phyloP scores from a whole-genome alignment of 2,329 filamentous ascomycete genomes.

The Xylaria digitata region DNA sequence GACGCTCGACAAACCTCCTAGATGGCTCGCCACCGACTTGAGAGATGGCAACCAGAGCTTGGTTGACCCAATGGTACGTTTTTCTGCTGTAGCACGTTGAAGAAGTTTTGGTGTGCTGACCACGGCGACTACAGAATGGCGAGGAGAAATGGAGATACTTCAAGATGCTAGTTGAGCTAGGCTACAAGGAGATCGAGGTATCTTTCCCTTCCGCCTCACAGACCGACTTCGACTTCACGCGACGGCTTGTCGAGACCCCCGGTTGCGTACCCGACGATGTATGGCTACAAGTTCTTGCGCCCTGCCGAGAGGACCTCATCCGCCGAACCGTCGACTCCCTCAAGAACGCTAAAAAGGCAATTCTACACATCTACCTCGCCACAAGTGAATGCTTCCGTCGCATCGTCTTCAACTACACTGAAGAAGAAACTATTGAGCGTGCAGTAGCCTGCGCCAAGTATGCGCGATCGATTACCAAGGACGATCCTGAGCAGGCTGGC shows the following conservation, averaged over 20 bases:
- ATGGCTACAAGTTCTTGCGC: conserved; percentile 89
- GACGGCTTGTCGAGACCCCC: conserved; percentile 85
- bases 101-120: conserved; percentile 9
- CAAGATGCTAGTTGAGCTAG: conserved; percentile 89
- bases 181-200: conserved; percentile 98
- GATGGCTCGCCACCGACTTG: conserved; percentile 90
- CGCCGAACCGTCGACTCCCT: conserved; percentile 88
- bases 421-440: conserved; percentile 82
- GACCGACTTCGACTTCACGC: conserved; percentile 95
- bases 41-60: conserved; percentile 95
- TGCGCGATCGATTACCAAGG: conserved; percentile 90
- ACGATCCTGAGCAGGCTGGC: conserved; percentile 66
- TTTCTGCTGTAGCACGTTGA: neutral
- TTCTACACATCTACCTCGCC: conserved; percentile 95
- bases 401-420: conserved; percentile 88
- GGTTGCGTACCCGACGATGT: conserved; percentile 89
- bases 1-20: conserved; percentile 82
- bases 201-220: conserved; percentile 95
- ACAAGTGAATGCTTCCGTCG: conserved; percentile 95
- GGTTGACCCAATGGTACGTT: conserved; percentile 87
- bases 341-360: conserved; percentile 89
- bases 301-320: conserved; percentile 92
- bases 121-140: conserved; percentile 71
- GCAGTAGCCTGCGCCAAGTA: conserved; percentile 88
- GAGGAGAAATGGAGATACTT: conserved; percentile 97